Percentiles rank a stretch among this genome's conserved stretches.
phyloP scores from a whole-genome alignment of 257 asterid genomes.

The Solanum tacnaense region DNA sequence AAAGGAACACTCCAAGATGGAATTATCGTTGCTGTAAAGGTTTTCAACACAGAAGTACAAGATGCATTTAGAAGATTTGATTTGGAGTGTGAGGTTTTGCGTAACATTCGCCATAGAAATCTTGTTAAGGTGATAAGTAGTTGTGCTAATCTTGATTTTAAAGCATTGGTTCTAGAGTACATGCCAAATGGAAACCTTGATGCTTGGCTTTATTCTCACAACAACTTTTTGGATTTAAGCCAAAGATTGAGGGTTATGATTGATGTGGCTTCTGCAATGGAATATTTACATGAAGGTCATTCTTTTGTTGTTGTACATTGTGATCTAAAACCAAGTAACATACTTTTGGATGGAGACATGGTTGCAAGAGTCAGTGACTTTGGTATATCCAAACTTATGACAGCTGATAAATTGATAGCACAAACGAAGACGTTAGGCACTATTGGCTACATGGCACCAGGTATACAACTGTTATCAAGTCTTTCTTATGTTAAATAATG shows the following conservation, averaged over 20 bases:
- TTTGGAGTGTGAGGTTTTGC: slow-evolving; percentile 2
- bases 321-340: neutral
- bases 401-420: neutral
- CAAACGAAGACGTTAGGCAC: neutral
- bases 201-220: neutral
- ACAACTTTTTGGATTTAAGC: neutral
- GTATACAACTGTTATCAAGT: neutral
- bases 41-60: neutral
- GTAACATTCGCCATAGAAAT: slow-evolving; percentile 7
- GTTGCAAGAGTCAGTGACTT: neutral
- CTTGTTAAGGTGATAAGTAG: slow-evolving; percentile 1
- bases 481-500: neutral
- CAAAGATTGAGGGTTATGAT: slow-evolving; percentile 1
- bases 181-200: neutral
- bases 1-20: neutral
- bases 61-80: neutral
- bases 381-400: neutral
- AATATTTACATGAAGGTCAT: neutral
- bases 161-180: neutral
- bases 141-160: slow-evolving; percentile 1
- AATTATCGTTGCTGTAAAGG: neutral
- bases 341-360: neutral
- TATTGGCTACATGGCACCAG: slow-evolving; percentile 1
- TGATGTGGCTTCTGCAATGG: slow-evolving; percentile 1
- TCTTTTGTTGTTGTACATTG: neutral